These are phyloP conservation scores for Stentor coeruleus DNA, from an alignment of 73 alveolate genomes.

Conservation along the genomic window DNA sequence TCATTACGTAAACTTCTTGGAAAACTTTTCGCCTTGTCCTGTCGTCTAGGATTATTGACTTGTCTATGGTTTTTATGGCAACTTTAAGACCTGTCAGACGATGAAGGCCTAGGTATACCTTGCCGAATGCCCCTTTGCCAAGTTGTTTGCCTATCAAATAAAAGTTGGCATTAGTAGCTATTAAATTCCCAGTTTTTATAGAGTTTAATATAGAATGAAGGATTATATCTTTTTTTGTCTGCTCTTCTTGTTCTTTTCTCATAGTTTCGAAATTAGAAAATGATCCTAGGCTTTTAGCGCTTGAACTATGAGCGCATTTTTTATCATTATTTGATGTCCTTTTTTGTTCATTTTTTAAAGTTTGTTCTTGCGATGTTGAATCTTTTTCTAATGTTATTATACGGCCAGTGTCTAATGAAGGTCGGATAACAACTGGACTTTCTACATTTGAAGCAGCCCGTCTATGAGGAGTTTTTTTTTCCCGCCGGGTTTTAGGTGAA, in stretches of 20 bases:
- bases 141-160: conserved; percentile 39
- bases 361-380: neutral
- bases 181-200: conserved; percentile 34
- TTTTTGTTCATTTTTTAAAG: neutral
- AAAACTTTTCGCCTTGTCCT: conserved; percentile 86
- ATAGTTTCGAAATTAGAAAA: neutral
- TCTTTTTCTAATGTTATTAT: neutral
- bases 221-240: conserved; percentile 38
- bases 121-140: conserved; percentile 97
- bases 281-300: conserved; percentile 10
- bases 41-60: conserved; percentile 84
- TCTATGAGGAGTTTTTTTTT: neutral
- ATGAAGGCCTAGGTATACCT: conserved; percentile 90
- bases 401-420: neutral
- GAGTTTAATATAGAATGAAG: conserved; percentile 31
- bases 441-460: neutral
- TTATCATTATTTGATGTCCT: neutral
- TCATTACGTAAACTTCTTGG: conserved; percentile 35
- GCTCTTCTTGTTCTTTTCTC: conserved; percentile 36
- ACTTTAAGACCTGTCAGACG: conserved; percentile 95
- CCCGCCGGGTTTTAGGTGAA: neutral
- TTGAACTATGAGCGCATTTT: conserved; percentile 1
- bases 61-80: conserved; percentile 95
- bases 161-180: conserved; percentile 45
- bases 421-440: neutral